A percentile compares a stretch with the other conserved stretches of the same genome.
These are phyloP conservation scores for Vinca minor DNA, from an alignment of 257 asterid species.

Conservation along the genomic window DNA sequence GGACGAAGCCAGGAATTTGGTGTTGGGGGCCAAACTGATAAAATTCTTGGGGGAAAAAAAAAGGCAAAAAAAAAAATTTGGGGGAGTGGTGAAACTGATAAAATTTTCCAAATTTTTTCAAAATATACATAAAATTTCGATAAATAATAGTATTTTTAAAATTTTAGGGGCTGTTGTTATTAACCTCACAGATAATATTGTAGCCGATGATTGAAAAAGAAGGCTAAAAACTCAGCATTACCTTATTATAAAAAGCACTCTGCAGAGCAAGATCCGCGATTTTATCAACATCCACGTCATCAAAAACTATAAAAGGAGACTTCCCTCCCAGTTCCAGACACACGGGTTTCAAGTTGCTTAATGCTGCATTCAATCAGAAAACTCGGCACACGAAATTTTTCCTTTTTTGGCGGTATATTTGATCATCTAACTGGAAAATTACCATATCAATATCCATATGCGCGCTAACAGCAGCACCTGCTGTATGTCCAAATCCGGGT, in stretches of 20 bases:
- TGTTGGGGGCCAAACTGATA: not conserved
- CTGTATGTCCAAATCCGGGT: constrained; percentile 34
- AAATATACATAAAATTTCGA: too few relatives aligned
- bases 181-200: not conserved
- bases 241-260: constrained; percentile 30
- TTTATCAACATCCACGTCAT: constrained; percentile 37
- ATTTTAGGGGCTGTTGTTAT: too few relatives aligned
- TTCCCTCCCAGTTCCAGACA: constrained; percentile 41
- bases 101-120: too few relatives aligned
- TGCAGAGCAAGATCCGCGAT: constrained; percentile 25
- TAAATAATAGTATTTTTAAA: too few relatives aligned
- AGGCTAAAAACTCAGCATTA: not conserved
- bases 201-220: not conserved
- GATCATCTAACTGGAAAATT: not conserved
- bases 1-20: too few relatives aligned
- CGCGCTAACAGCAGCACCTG: constrained; percentile 40
- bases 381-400: not conserved
- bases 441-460: constrained; percentile 46
- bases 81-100: too few relatives aligned
- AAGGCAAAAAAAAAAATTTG: too few relatives aligned
- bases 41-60: too few relatives aligned
- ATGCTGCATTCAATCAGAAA: constrained; percentile 19
- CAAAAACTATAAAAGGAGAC: constrained; percentile 30
- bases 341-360: constrained; percentile 40
- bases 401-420: not conserved